These are phyloP conservation scores for Fennellomyces sp. DNA, from an alignment of 371 early-diverging fungal species.

Conservation along the genomic window DNA sequence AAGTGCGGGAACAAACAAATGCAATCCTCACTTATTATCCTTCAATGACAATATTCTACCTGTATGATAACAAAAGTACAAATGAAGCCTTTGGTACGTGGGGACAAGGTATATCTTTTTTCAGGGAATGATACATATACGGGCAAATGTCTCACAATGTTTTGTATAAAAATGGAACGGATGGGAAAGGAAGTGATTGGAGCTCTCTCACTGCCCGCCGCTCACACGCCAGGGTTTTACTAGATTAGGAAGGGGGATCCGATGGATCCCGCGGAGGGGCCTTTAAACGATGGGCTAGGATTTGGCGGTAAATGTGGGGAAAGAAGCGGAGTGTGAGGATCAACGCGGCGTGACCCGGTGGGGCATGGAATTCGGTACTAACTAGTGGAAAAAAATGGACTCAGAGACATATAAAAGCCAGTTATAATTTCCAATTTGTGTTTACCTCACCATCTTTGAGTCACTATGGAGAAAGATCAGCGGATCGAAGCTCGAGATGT, in stretches of 20 bases:
- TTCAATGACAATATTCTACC: too few species aligned
- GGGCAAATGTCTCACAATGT: not conserved
- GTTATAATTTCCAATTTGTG: not conserved
- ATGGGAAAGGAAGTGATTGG: not conserved
- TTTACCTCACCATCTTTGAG: too few species aligned
- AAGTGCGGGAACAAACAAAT: not conserved
- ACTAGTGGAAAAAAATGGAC: not conserved
- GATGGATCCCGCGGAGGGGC: not conserved
- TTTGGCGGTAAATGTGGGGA: conserved; percentile 3
- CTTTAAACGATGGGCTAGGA: not conserved
- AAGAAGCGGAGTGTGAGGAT: not conserved
- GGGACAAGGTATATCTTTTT: not conserved
- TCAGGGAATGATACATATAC: not conserved
- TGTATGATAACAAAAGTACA: not conserved
- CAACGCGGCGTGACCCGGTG: not conserved
- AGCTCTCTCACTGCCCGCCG: not conserved
- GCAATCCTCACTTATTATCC: too few species aligned
- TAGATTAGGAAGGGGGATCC: not conserved
- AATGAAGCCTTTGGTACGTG: not conserved
- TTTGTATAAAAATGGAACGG: not conserved
- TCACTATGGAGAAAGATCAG: not conserved
- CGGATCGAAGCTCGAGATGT: not conserved
- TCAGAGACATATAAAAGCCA: not conserved
- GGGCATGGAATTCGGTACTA: not conserved
- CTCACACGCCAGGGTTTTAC: not conserved